Evolutionary conservation across 345 rosid species (phyloP).

Genomic region (Ceriops decandra): DNA sequence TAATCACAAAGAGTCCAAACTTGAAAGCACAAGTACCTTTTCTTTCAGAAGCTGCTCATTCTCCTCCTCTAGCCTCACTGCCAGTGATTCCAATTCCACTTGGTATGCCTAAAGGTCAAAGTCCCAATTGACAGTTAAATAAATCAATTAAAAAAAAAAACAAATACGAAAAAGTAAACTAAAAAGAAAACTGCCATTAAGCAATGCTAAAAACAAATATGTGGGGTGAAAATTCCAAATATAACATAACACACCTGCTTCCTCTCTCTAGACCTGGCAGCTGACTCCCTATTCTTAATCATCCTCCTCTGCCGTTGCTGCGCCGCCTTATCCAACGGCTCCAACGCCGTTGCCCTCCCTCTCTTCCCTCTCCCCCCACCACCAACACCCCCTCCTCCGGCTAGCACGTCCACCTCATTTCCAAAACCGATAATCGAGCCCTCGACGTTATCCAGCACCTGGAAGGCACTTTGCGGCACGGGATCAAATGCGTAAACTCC

Average conservation of each 20-base stretch:
- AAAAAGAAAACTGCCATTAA: too few species aligned
- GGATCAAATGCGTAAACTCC: constrained; percentile 52
- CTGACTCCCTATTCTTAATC: constrained; percentile 98
- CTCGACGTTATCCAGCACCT: constrained; percentile 50
- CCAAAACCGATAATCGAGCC: constrained; percentile 52
- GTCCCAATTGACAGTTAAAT: background rate
- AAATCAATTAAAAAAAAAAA: too few species aligned
- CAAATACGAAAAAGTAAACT: too few species aligned
- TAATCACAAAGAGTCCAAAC: too few species aligned
- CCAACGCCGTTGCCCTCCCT: constrained; percentile 51
- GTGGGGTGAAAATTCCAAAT: background rate
- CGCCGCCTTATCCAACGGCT: constrained; percentile 77
- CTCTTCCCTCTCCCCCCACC: constrained; percentile 65
- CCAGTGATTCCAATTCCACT: constrained; percentile 76
- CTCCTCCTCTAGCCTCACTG: constrained; percentile 68
- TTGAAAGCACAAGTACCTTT: constrained; percentile 37
- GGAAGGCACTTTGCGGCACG: constrained; percentile 42
- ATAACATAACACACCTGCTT: constrained; percentile 49
- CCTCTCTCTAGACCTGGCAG: constrained; percentile 93
- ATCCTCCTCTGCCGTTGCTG: constrained; percentile 94
- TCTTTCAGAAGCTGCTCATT: constrained; percentile 66
- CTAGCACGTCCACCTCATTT: constrained; percentile 34
- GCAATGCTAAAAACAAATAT: background rate
- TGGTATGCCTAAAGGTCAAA: constrained; percentile 62
- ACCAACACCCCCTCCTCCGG: constrained; percentile 1